Conservation (phyloP, 805 yeast species). For the Metschnikowia santaceciliae region DNA sequence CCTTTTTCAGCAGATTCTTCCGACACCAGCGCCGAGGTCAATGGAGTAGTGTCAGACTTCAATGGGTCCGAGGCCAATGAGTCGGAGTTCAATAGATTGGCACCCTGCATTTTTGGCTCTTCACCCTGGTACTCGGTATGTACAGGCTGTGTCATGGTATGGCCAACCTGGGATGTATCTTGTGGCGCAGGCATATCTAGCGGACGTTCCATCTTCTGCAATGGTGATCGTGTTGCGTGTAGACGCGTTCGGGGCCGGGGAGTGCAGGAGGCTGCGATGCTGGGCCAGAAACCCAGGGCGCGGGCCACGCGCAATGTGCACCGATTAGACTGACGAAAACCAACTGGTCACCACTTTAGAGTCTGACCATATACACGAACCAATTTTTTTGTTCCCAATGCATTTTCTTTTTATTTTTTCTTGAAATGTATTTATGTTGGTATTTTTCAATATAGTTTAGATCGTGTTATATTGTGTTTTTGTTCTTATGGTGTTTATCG, state of each 20-base stretch:
- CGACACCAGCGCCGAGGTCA: background rate
- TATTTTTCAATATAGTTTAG: too few relatives aligned
- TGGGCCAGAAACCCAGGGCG: background rate
- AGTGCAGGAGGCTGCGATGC: constrained; percentile 5
- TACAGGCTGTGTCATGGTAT: background rate
- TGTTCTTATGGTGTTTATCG: too few relatives aligned
- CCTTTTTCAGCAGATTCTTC: background rate
- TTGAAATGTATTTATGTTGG: too few relatives aligned
- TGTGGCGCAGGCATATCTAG: background rate
- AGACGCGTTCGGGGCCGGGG: constrained; percentile 3
- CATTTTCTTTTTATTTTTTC: too few relatives aligned
- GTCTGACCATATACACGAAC: too few relatives aligned
- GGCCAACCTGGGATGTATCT: background rate
- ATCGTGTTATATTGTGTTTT: too few relatives aligned
- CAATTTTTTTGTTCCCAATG: too few relatives aligned
- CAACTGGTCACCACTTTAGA: too few relatives aligned
- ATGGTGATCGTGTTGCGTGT: background rate
- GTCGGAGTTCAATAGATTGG: background rate
- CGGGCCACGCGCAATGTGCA: background rate
- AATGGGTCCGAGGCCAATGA: too few relatives aligned
- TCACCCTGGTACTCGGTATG: background rate
- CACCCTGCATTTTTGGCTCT: background rate
- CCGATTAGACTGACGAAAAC: too few relatives aligned
- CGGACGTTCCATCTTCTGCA: background rate
- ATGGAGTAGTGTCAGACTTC: background rate